Evolutionary conservation across 2,329 filamentous ascomycete genomes (phyloP).

Genomic region (Trichoderma sp.): DNA sequence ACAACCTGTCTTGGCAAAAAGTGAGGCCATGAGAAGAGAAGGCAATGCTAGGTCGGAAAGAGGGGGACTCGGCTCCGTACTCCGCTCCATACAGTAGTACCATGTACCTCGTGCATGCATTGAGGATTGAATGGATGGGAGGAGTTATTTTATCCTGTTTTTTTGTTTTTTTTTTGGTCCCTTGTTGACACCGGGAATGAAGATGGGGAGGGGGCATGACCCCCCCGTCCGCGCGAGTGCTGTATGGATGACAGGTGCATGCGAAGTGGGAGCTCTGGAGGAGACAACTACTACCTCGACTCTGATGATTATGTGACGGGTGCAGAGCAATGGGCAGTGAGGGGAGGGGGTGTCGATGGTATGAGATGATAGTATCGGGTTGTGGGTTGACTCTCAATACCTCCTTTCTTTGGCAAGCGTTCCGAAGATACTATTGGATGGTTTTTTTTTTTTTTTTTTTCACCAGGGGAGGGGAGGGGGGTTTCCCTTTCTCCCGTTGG

Average conservation of each 20-base stretch:
- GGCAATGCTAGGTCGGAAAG: slow-evolving; percentile 6
- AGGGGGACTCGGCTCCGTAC: background rate
- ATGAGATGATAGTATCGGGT: background rate
- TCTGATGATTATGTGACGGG: background rate
- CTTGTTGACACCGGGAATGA: background rate
- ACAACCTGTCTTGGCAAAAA: background rate
- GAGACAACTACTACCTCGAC: background rate
- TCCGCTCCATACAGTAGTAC: too few species aligned
- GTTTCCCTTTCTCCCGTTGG: background rate
- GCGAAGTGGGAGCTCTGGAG: background rate
- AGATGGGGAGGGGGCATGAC: background rate
- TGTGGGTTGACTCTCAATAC: background rate
- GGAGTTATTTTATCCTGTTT: background rate
- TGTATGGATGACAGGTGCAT: slow-evolving; percentile 3
- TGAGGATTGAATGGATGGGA: slow-evolving; percentile 3
- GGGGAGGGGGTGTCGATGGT: background rate
- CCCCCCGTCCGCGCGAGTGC: background rate
- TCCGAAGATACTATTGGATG: background rate
- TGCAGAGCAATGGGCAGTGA: background rate
- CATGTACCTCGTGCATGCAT: background rate
- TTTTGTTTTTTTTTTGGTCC: background rate
- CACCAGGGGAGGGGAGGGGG: too few species aligned
- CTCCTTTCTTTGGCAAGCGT: slow-evolving; percentile 1
- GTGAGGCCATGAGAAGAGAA: background rate
- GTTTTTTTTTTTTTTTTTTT: background rate